These are phyloP conservation scores for Dipsacomyces acuminosporus DNA, from an alignment of 371 early-diverging fungal genomes.

Conservation along the genomic window DNA sequence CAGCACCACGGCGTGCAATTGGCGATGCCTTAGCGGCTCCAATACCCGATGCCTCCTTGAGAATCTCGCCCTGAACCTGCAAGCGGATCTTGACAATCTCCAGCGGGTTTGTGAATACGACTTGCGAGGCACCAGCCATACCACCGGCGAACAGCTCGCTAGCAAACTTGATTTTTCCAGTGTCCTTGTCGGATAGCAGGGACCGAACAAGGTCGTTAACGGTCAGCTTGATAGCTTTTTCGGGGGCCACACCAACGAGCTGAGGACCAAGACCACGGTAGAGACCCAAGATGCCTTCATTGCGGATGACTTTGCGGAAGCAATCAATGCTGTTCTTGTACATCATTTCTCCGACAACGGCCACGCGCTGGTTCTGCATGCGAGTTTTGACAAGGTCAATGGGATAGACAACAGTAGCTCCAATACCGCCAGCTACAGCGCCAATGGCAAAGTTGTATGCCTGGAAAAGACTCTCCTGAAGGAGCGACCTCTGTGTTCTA, in stretches of 20 bases:
- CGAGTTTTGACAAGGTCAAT: conserved; percentile 97
- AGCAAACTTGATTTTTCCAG: conserved; percentile 69
- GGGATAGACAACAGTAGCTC: conserved; percentile 94
- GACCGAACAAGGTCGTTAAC: conserved; percentile 90
- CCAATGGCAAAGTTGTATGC: conserved; percentile 71
- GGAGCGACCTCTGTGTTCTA: conserved; percentile 10
- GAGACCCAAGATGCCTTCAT: conserved; percentile 87
- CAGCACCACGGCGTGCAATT: conserved; percentile 64
- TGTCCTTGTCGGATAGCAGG: conserved; percentile 59
- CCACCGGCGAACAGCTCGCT: conserved; percentile 86
- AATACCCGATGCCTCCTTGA: conserved; percentile 53
- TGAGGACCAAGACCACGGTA: conserved; percentile 97
- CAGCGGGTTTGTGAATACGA: conserved; percentile 93
- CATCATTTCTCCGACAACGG: conserved; percentile 83
- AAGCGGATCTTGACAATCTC: conserved; percentile 98
- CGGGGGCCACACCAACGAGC: conserved; percentile 93
- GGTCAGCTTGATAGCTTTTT: conserved; percentile 97
- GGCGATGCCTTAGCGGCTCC: conserved; percentile 17
- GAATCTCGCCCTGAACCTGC: conserved; percentile 80
- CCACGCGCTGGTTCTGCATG: conserved; percentile 96
- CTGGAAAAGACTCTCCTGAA: conserved; percentile 31
- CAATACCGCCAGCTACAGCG: conserved; percentile 92
- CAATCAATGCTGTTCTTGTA: conserved; percentile 94
- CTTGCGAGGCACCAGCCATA: conserved; percentile 89
- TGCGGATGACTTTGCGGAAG: conserved; percentile 88